Evolutionary conservation across 768 basidiomycete genomes (phyloP).

Genomic region (Leccinum subgranulosum): DNA sequence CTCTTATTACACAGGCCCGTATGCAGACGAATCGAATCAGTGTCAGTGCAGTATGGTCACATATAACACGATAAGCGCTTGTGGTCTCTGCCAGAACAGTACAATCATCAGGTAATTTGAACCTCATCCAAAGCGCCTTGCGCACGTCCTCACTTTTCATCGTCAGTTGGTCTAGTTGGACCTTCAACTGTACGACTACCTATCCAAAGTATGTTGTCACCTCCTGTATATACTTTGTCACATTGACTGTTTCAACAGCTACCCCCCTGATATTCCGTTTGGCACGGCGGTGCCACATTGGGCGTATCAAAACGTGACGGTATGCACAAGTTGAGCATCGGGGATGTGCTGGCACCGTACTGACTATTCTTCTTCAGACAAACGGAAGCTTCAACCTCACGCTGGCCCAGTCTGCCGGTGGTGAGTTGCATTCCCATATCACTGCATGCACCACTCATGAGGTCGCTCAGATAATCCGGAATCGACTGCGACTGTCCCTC

Average conservation of each 20-base stretch:
- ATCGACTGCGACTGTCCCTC: constrained; percentile 34
- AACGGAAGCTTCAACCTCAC: constrained; percentile 39
- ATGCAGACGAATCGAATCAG: constrained; percentile 20
- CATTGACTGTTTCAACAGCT: constrained; percentile 32
- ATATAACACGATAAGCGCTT: constrained; percentile 56
- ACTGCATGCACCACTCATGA: neutral
- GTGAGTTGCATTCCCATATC: constrained; percentile 9
- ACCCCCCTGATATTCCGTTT: constrained; percentile 44
- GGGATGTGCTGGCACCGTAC: neutral
- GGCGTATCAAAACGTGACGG: constrained; percentile 57
- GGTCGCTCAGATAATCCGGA: constrained; percentile 39
- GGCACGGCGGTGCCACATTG: constrained; percentile 55
- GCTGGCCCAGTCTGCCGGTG: constrained; percentile 33
- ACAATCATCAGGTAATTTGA: constrained; percentile 34
- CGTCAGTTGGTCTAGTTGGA: constrained; percentile 52
- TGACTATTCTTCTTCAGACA: constrained; percentile 24
- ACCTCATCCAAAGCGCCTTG: neutral
- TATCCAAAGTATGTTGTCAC: constrained; percentile 24
- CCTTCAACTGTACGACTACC: constrained; percentile 42
- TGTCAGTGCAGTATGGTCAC: constrained; percentile 58
- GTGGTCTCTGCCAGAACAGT: constrained; percentile 52
- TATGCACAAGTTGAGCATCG: constrained; percentile 21
- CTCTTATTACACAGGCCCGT: constrained; percentile 34
- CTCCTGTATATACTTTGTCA: neutral
- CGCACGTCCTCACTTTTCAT: neutral